Percentiles rank a stretch among this genome's conserved stretches.
These are phyloP conservation scores for Actinomortierella ambigua DNA, from an alignment of 371 early-diverging fungal species.

Conservation along the genomic window DNA sequence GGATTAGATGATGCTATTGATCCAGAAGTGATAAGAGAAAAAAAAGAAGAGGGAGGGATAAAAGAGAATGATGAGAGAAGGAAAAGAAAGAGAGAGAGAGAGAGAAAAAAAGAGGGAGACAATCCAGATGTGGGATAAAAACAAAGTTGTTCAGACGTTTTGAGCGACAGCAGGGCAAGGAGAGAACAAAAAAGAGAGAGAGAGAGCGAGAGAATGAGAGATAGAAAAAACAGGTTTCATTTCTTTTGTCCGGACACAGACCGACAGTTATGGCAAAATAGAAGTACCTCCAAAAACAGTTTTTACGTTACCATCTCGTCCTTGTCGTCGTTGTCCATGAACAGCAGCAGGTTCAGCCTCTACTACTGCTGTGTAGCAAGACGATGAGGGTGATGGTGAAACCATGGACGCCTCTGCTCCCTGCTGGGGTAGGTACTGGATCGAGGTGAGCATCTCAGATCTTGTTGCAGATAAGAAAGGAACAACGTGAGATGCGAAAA, in stretches of 20 bases:
- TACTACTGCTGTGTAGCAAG: neutral
- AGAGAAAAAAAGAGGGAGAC: neutral
- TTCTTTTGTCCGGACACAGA: too few relatives aligned
- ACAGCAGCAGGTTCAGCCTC: neutral
- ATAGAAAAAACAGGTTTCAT: neutral
- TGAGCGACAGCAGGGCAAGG: neutral
- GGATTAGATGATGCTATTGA: neutral
- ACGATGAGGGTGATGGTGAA: too few relatives aligned
- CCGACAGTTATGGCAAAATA: neutral
- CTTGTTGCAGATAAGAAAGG: too few relatives aligned
- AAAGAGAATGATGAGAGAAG: neutral
- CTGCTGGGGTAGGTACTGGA: too few relatives aligned
- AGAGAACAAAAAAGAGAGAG: neutral
- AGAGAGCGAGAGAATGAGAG: neutral
- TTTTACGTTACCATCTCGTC: too few relatives aligned
- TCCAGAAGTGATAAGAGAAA: slow-evolving; percentile 2
- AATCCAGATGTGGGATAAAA: neutral
- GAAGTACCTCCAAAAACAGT: too few relatives aligned
- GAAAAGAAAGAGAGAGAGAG: neutral
- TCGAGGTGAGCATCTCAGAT: too few relatives aligned
- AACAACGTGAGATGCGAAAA: too few relatives aligned
- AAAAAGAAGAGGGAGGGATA: neutral
- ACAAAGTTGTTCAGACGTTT: neutral
- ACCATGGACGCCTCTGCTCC: too few relatives aligned
- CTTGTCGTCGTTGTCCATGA: too few relatives aligned